Base-by-base conservation (phyloP, 2,329 filamentous ascomycete species). In the Cylindrodendrum hubeiense region DNA sequence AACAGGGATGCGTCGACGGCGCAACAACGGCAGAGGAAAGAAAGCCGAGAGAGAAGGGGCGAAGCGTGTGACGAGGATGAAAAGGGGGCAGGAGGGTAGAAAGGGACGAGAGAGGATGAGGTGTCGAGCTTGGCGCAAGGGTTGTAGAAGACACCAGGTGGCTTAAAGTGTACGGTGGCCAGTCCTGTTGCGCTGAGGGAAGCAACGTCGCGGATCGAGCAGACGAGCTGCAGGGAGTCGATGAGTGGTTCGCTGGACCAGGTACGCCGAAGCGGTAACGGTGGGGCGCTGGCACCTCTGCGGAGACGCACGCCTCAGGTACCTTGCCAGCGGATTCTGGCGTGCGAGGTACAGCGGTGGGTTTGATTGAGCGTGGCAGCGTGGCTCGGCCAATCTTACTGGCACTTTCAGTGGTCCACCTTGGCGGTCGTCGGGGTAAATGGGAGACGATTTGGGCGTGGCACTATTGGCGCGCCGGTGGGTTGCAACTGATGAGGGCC, bases 101-200 rank as follows among this genome's bases (percentile, higher is more conserved):
- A 41, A 61, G 58, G 69, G 63, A 50, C 26, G 68, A 71, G 66
- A 57, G 55, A 33, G 63, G 60, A 61, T 65, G 55, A 69, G 59
- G 58, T 64, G 68, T 60, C 67, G 51, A 69, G 66, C 67, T 61
- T 72, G 68, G 72, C 65, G 71, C 74, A 70, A 74, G 67, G 67
- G 58, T 64, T 63, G 62, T 63, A 72, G 71, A 76, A 76, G 66
- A 76, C 71, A 77, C 75, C 75, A 76, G 74, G 75, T 77, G 75
- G 75, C 75, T 77, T 74, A 66, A 76, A 75, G 63, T 67, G 59
- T 44, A 63, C 59, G 63, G 58, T 63, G 63, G 58, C 71, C 72
- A 74, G 71, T 72, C 65, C 54, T 71, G 70, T 70, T 69, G 71
- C 71, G 73, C 71, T 71, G 70, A 74, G 65, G 71, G 65, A 71